Evolutionary conservation across 345 rosid species (phyloP), one percentile per base, ranked within the genome.

Genomic region (Microthlaspi erraticum): DNA sequence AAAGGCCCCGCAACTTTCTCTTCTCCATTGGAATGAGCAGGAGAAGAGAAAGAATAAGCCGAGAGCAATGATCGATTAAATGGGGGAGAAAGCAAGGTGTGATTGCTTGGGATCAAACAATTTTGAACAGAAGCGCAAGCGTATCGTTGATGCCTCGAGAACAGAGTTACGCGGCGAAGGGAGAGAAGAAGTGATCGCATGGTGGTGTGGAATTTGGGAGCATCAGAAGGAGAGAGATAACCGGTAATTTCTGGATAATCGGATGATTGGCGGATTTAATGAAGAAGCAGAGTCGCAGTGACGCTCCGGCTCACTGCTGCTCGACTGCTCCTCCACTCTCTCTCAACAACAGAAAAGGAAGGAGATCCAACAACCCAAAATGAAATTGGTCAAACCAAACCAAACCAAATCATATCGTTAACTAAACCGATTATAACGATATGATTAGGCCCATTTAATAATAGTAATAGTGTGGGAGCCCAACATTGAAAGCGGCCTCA

Each of bases 1-100:
- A 87, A 74, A 19, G 98, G 97, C 56, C 98, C 98, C n/a, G 76
- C 88, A 63, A 41, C 58, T 41, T 64, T 78, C 49, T 13, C 68
- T 42, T 80, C 91, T 90, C 73, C 73, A 36, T 20, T 36, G 73
- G 56, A 19, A 66, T 14, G 20, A 5, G 73, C 0, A 43, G 68
- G 1, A 17, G 78, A 43, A 34, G 55, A 66, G 16, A 41, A 57
- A 2, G 46, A 38, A 48, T 17, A 26, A 38, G 42, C 14, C 3
- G 41, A 46, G 10, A 37, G 17, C 0, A 52, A 19, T 0, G 56
- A 12, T 2, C 11, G 32, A 8, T 8, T 13, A 52, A 52, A 1
- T n/a, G 50, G 8, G 2, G 60, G 29, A 39, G 43, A 71, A 60
- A 66, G 16, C 2, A 53, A 38, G 53, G 10, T 14, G 18, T 45